Percentiles rank a stretch among this genome's conserved stretches.
Conservation (phyloP, 441 rosid species). For the Erodium texanum region DNA sequence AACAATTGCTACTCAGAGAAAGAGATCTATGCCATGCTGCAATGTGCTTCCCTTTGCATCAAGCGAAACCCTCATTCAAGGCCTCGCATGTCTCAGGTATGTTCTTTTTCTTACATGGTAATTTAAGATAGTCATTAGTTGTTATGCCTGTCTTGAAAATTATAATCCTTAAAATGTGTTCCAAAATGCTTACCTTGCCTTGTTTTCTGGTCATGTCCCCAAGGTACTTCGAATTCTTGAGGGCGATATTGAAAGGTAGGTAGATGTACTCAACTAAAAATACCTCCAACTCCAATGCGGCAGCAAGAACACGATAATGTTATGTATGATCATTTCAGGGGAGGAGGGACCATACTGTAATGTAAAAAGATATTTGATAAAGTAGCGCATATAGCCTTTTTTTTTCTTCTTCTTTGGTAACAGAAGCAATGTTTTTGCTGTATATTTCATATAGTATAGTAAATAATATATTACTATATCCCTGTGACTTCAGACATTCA, state of each 20-base stretch:
- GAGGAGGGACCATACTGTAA: not conserved
- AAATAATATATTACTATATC: too few relatives aligned
- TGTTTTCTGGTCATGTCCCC: not conserved
- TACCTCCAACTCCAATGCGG: too few relatives aligned
- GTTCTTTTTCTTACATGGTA: too few relatives aligned
- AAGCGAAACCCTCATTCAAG: slow-evolving; percentile 77
- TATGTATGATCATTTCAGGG: too few relatives aligned
- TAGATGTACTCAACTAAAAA: too few relatives aligned
- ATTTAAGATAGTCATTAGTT: too few relatives aligned
- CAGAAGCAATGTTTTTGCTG: not conserved
- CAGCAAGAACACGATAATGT: too few relatives aligned
- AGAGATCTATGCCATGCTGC: slow-evolving; percentile 83
- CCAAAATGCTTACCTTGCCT: not conserved
- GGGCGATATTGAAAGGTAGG: not conserved
- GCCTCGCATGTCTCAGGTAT: slow-evolving; percentile 89
- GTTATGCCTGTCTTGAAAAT: too few relatives aligned
- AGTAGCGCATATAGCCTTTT: too few relatives aligned
- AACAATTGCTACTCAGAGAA: slow-evolving; percentile 48
- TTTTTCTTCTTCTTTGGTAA: not conserved
- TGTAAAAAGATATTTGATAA: too few relatives aligned
- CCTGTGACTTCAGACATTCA: too few relatives aligned
- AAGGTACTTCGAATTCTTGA: not conserved
- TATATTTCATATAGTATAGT: too few relatives aligned
- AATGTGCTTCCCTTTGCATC: slow-evolving; percentile 82
- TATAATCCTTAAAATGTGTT: not conserved